phyloP scores from a whole-genome alignment of 441 rosid species.

The Pelargonium myrrhifolium region DNA sequence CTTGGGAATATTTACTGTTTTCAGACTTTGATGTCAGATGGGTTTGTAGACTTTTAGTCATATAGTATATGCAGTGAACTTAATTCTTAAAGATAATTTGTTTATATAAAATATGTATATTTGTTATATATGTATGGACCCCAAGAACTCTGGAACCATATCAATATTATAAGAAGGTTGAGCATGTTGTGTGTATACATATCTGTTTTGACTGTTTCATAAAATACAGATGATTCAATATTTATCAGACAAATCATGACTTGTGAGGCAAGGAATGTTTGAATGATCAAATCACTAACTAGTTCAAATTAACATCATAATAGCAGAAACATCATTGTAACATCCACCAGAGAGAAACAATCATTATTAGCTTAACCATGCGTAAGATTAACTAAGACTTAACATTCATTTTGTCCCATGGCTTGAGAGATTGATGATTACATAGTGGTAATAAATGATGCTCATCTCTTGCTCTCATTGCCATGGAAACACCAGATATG shows the following conservation, averaged over 20 bases:
- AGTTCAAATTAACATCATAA: conserved; percentile 15
- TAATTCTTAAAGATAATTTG: conserved; percentile 23
- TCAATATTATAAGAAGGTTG: conserved; percentile 18
- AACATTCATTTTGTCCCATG: conserved; percentile 6
- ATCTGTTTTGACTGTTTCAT: neutral
- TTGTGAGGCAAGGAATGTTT: too few species aligned
- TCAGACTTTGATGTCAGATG: conserved; percentile 19
- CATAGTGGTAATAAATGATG: neutral
- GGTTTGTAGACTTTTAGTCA: conserved; percentile 8
- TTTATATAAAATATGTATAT: conserved; percentile 45
- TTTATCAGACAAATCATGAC: too few species aligned
- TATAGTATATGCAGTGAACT: conserved; percentile 28
- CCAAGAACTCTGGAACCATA: conserved; percentile 29
- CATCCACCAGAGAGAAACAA: conserved; percentile 16
- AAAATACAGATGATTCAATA: too few species aligned
- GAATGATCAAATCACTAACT: too few species aligned
- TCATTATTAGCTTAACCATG: conserved; percentile 31
- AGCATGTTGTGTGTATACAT: conserved; percentile 22
- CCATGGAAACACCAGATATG: conserved; percentile 17
- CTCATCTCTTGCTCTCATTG: neutral
- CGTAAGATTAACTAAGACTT: conserved; percentile 17
- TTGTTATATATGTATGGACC: conserved; percentile 34
- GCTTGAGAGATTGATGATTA: conserved; percentile 19
- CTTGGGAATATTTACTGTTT: conserved; percentile 18
- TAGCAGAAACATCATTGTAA: conserved; percentile 26